Percentiles rank a stretch among this genome's conserved stretches.
These are phyloP conservation scores for Thraustochytrium sp. DNA, from an alignment of 352 stramenopile genomes.

Conservation along the genomic window DNA sequence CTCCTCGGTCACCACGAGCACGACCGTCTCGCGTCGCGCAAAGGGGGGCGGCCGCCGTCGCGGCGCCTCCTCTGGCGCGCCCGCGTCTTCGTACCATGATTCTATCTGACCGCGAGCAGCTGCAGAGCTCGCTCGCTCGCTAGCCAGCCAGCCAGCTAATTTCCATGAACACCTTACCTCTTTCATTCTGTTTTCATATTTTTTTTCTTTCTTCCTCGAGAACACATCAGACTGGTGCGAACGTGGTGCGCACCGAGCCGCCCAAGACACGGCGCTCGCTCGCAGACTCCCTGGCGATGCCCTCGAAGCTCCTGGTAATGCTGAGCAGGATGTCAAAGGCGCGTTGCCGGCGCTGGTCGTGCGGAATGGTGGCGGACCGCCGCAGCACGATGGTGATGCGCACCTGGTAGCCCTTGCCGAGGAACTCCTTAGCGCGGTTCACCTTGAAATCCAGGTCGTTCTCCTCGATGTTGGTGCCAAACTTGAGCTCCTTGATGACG, in stretches of 20 bases:
- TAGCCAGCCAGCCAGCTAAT: no score
- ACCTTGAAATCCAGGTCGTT: slow-evolving; percentile 39
- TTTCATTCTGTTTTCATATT: no score
- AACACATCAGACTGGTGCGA: no score
- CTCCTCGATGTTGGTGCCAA: slow-evolving; percentile 21
- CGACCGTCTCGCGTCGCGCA: no score
- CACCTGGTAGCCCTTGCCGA: slow-evolving; percentile 7
- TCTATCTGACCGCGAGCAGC: no score
- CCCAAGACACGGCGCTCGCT: neutral
- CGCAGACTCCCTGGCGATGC: neutral
- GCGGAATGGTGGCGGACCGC: neutral
- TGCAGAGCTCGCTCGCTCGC: no score
- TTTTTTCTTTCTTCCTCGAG: no score
- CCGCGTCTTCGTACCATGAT: no score
- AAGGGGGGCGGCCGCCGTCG: no score
- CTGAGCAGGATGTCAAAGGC: slow-evolving; percentile 6
- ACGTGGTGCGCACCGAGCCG: neutral
- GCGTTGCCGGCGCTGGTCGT: neutral
- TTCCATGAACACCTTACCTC: no score
- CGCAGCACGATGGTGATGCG: slow-evolving; percentile 27
- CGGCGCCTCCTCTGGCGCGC: no score
- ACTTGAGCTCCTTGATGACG: slow-evolving; percentile 14
- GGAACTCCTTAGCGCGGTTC: neutral
- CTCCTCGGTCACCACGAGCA: no score
- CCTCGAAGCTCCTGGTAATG: neutral